Evolutionary conservation across 768 basidiomycete species (phyloP).

Genomic region (Lentinus brumalis): DNA sequence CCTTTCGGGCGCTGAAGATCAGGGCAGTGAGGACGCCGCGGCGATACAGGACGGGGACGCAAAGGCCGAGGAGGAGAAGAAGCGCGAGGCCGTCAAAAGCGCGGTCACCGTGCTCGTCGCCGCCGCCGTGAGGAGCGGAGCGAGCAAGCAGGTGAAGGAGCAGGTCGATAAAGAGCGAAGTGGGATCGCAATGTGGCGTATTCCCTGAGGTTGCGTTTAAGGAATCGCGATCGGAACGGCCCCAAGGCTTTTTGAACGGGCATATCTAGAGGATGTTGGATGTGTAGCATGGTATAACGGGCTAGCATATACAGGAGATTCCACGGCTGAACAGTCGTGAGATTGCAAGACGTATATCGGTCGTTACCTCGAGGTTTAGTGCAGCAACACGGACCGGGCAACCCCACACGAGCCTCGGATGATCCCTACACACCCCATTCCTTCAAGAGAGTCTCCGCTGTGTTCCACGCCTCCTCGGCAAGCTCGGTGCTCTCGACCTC

Average conservation of each 20-base stretch:
- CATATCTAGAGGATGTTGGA: neutral
- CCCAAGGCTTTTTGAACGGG: neutral
- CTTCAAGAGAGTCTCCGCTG: slow-evolving; percentile 36
- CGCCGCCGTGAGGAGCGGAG: slow-evolving; percentile 53
- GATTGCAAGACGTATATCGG: too few relatives aligned
- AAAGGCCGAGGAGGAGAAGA: slow-evolving; percentile 25
- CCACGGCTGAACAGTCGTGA: neutral
- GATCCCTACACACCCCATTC: slow-evolving; percentile 25
- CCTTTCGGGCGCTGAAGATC: slow-evolving; percentile 30
- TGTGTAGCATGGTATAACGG: neutral
- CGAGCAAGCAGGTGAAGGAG: slow-evolving; percentile 55
- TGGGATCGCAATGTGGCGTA: slow-evolving; percentile 70
- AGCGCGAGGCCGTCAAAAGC: slow-evolving; percentile 45
- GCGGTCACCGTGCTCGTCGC: slow-evolving; percentile 55
- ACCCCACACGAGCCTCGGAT: too few relatives aligned
- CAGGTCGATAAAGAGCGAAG: slow-evolving; percentile 57
- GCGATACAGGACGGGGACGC: slow-evolving; percentile 21
- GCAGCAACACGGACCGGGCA: too few relatives aligned
- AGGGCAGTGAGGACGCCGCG: slow-evolving; percentile 22
- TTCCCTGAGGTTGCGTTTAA: slow-evolving; percentile 39
- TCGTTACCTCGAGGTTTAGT: too few relatives aligned
- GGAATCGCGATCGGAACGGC: neutral
- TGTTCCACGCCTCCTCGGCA: slow-evolving; percentile 42
- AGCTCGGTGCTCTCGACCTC: slow-evolving; percentile 35
- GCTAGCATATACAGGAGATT: too few relatives aligned